Evolutionary conservation across 768 basidiomycete species (phyloP).

Genomic region (Amyloporia xantha): DNA sequence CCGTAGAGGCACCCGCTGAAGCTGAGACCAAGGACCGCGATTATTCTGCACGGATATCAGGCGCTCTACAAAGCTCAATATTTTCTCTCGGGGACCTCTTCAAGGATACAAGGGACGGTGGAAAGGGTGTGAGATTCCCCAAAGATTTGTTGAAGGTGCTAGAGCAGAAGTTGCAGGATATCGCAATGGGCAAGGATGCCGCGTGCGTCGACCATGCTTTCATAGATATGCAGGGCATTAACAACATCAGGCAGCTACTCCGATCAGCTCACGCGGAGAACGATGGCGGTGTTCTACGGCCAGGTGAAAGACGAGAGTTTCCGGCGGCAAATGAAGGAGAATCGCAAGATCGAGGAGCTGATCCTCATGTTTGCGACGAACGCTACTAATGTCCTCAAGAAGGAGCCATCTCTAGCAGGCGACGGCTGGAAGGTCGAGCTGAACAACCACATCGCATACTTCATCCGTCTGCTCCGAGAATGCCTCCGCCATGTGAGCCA

Average conservation of each 20-base stretch:
- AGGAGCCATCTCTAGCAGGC: slow-evolving; percentile 75
- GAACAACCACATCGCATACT: slow-evolving; percentile 86
- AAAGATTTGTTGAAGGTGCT: slow-evolving; percentile 90
- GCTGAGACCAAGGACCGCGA: slow-evolving; percentile 51
- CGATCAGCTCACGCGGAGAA: slow-evolving; percentile 83
- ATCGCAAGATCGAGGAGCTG: slow-evolving; percentile 94
- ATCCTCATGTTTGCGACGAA: slow-evolving; percentile 94
- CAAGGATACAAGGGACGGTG: slow-evolving; percentile 70
- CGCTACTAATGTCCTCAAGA: slow-evolving; percentile 81
- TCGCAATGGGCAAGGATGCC: slow-evolving; percentile 89
- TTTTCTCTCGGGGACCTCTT: slow-evolving; percentile 71
- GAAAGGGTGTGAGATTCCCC: slow-evolving; percentile 87
- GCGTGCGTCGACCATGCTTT: slow-evolving; percentile 53
- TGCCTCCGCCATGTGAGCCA: slow-evolving; percentile 66
- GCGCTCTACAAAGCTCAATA: slow-evolving; percentile 50
- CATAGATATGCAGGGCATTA: too few species aligned
- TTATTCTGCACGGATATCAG: slow-evolving; percentile 58
- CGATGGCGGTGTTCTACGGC: slow-evolving; percentile 89
- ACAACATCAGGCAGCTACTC: slow-evolving; percentile 79
- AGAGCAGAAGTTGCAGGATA: slow-evolving; percentile 83
- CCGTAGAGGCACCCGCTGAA: slow-evolving; percentile 24
- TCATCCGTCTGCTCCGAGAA: slow-evolving; percentile 82
- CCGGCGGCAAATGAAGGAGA: slow-evolving; percentile 89
- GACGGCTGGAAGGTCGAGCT: slow-evolving; percentile 93
- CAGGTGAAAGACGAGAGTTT: slow-evolving; percentile 83